Conservation (phyloP, 2,329 filamentous ascomycete species). For the Diaporthe sp. region DNA sequence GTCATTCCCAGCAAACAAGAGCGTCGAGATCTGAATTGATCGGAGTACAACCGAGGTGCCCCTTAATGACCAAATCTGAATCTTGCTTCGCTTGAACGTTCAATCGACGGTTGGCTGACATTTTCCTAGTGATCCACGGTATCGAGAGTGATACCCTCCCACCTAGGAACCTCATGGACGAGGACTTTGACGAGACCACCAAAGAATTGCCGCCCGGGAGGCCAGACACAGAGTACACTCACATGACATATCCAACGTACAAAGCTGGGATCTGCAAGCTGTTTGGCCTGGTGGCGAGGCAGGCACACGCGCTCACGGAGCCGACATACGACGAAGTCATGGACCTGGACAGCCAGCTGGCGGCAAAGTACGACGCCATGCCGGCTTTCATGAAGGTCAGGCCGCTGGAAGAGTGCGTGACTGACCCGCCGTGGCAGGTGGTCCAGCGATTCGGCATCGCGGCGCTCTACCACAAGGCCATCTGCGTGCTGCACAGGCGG, state of each 20-base stretch:
- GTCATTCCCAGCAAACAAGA: neutral
- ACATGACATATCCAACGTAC: constrained; percentile 67
- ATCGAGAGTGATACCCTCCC: constrained; percentile 74
- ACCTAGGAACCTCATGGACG: constrained; percentile 74
- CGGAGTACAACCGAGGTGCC: too few relatives aligned
- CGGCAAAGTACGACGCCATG: constrained; percentile 60
- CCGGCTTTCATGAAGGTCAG: constrained; percentile 64
- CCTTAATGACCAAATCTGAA: neutral
- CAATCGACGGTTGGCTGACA: neutral
- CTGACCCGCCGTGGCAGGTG: constrained; percentile 61
- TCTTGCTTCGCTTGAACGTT: neutral
- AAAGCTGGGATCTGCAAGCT: constrained; percentile 63
- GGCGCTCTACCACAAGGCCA: constrained; percentile 67
- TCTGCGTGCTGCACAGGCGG: constrained; percentile 69
- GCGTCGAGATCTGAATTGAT: too few relatives aligned
- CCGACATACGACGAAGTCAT: constrained; percentile 65
- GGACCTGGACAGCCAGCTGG: constrained; percentile 60
- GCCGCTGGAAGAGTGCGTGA: constrained; percentile 63
- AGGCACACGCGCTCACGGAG: constrained; percentile 63
- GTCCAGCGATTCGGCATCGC: constrained; percentile 68
- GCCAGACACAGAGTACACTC: constrained; percentile 71
- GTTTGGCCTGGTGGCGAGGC: constrained; percentile 64
- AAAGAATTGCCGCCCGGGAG: constrained; percentile 68
- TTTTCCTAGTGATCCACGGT: constrained; percentile 66
- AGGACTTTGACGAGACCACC: constrained; percentile 72